A percentile compares a stretch with the other conserved stretches of the same genome.
phyloP scores from a whole-genome alignment of 176 grass and related monocot genomes.

The Avena sativa region DNA sequence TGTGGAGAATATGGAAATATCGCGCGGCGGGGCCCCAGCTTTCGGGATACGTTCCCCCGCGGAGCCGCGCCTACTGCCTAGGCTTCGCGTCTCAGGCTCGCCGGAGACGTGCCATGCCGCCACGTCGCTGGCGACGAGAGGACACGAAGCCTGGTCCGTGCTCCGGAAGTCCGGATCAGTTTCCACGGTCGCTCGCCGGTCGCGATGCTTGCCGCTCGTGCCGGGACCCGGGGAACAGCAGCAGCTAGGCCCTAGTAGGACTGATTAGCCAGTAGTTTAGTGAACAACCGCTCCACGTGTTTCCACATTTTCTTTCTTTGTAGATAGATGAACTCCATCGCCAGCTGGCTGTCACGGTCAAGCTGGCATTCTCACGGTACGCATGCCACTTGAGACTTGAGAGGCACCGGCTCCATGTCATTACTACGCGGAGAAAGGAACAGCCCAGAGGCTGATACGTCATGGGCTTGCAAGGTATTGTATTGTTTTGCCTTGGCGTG shows the following conservation, averaged over 20 bases:
- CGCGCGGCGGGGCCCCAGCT: background rate
- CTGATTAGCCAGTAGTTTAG: background rate
- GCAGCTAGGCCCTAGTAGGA: background rate
- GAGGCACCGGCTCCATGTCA: no score
- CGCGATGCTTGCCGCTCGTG: background rate
- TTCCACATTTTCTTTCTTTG: background rate
- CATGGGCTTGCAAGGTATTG: no score
- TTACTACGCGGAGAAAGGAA: no score
- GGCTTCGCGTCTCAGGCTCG: background rate
- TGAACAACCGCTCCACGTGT: background rate
- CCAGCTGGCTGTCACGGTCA: background rate
- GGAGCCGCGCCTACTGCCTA: no score
- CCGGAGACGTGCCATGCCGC: constrained; percentile 18
- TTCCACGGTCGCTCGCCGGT: background rate
- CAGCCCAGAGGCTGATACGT: no score
- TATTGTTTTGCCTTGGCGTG: no score
- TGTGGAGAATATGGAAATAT: background rate
- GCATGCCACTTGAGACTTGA: no score
- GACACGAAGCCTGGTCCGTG: background rate
- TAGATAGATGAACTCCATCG: background rate
- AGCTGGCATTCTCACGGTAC: no score
- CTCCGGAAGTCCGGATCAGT: no score
- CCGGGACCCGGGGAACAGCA: background rate
- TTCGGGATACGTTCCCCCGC: background rate
- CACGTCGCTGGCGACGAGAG: background rate